phyloP scores from a whole-genome alignment of 2,329 filamentous ascomycete species.

The Sarocladiaceae sp. region DNA sequence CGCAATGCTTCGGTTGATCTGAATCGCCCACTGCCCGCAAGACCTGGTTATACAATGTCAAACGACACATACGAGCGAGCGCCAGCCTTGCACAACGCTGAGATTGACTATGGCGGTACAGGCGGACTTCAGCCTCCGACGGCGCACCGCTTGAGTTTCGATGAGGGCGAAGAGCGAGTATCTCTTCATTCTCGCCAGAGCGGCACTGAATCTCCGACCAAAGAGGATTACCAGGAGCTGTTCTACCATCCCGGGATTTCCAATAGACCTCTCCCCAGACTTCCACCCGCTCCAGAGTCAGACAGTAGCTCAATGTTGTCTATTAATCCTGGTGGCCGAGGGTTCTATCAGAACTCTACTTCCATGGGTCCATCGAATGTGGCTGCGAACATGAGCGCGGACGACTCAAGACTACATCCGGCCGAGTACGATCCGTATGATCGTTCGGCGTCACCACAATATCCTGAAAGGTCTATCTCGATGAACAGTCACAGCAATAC shows the following conservation, averaged over 20 bases:
- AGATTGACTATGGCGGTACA: conserved; percentile 85
- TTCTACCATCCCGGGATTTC: conserved; percentile 87
- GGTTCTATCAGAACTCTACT: conserved; percentile 42
- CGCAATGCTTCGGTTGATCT: conserved; percentile 33
- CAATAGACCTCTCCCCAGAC: conserved; percentile 58
- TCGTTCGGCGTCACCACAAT: conserved; percentile 22
- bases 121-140: conserved; percentile 78
- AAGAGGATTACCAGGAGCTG: conserved; percentile 79
- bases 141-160: conserved; percentile 75
- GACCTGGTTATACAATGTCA: conserved; percentile 30
- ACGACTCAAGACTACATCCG: conserved; percentile 26
- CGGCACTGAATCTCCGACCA: conserved; percentile 61
- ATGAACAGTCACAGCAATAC: conserved; percentile 77
- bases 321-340: conserved; percentile 32
- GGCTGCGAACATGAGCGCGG: conserved; percentile 31
- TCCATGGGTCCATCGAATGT: conserved; percentile 21
- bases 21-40: conserved; percentile 43
- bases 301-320: conserved; percentile 54
- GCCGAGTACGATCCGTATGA: conserved; percentile 19
- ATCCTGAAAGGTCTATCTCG: conserved; percentile 72
- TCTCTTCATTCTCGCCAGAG: conserved; percentile 53
- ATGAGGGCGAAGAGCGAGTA: conserved; percentile 80
- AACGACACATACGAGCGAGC: conserved; percentile 24
- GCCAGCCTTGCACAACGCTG: conserved; percentile 52
- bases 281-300: conserved; percentile 56